Evolutionary conservation across 1,284 basidiomycete species (phyloP).

Genomic region (Papiliotrema flavescens): DNA sequence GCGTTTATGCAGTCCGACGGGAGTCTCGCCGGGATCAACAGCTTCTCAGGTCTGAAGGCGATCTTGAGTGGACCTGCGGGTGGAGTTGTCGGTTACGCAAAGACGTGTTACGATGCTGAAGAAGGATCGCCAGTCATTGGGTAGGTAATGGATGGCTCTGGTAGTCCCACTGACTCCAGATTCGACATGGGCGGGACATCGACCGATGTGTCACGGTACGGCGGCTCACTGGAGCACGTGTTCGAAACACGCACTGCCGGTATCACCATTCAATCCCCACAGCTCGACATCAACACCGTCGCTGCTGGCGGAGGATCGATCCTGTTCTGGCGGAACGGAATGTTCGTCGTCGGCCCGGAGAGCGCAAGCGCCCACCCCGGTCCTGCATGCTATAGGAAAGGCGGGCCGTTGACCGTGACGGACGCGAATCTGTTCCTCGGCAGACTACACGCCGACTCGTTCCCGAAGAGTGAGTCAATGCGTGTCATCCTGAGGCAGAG

Average conservation of each 20-base stretch:
- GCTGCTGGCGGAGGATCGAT: slow-evolving; percentile 84
- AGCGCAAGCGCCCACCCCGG: slow-evolving; percentile 76
- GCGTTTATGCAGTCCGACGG: slow-evolving; percentile 84
- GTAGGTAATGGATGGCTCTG: slow-evolving; percentile 1
- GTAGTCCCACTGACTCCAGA: slow-evolving; percentile 2
- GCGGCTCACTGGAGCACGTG: slow-evolving; percentile 78
- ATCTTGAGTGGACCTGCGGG: slow-evolving; percentile 57
- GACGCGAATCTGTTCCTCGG: slow-evolving; percentile 83
- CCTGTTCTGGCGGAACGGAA: slow-evolving; percentile 71
- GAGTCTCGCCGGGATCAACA: slow-evolving; percentile 69
- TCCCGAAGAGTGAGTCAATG: slow-evolving; percentile 3
- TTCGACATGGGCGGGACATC: slow-evolving; percentile 79
- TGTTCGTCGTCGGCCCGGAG: slow-evolving; percentile 77
- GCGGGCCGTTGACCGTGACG: slow-evolving; percentile 77
- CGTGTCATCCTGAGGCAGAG: background rate
- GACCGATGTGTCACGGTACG: slow-evolving; percentile 84
- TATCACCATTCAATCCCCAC: slow-evolving; percentile 80
- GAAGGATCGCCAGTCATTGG: slow-evolving; percentile 33
- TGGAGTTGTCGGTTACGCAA: slow-evolving; percentile 37
- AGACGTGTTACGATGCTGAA: slow-evolving; percentile 28
- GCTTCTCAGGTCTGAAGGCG: slow-evolving; percentile 83
- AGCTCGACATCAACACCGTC: slow-evolving; percentile 78
- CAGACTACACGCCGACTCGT: slow-evolving; percentile 70
- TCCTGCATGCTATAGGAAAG: slow-evolving; percentile 77
- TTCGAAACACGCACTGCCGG: slow-evolving; percentile 91